phyloP scores from a whole-genome alignment of 768 basidiomycete genomes.

The Suillus ampliporus region DNA sequence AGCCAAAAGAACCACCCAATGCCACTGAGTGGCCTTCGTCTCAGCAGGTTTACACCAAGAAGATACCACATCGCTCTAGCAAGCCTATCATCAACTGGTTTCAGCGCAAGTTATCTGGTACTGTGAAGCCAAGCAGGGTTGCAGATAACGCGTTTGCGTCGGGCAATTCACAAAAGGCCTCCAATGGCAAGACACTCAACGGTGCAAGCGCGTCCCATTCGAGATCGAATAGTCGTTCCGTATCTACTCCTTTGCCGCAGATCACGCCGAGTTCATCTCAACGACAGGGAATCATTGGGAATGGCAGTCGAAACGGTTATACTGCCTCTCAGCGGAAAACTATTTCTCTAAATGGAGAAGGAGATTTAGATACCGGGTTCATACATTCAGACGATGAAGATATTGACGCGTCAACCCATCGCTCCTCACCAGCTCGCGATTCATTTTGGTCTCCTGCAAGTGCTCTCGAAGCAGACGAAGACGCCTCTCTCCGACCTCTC shows the following conservation, averaged over 20 bases:
- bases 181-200: slow-evolving; percentile 22
- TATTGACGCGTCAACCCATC: slow-evolving; percentile 53
- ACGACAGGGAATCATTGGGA: slow-evolving; percentile 26
- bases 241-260: slow-evolving; percentile 37
- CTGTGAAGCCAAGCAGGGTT: slow-evolving; percentile 60
- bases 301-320: slow-evolving; percentile 17
- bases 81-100: slow-evolving; percentile 92
- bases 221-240: slow-evolving; percentile 32
- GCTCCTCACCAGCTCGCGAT: slow-evolving; percentile 68
- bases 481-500: slow-evolving; percentile 89
- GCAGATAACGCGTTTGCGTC: slow-evolving; percentile 33
- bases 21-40: slow-evolving; percentile 26
- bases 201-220: slow-evolving; percentile 18
- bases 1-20: slow-evolving; percentile 16
- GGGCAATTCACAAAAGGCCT: slow-evolving; percentile 17
- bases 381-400: slow-evolving; percentile 43
- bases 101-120: slow-evolving; percentile 82
- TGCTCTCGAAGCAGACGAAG: slow-evolving; percentile 87
- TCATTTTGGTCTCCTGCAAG: slow-evolving; percentile 84
- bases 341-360: slow-evolving; percentile 68
- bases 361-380: slow-evolving; percentile 48
- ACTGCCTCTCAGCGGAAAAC: slow-evolving; percentile 54
- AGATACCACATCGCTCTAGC: slow-evolving; percentile 69
- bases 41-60: slow-evolving; percentile 56
- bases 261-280: slow-evolving; percentile 25